These are phyloP conservation scores for Cystobasidium tubakii DNA, from an alignment of 768 basidiomycete genomes.

Conservation along the genomic window DNA sequence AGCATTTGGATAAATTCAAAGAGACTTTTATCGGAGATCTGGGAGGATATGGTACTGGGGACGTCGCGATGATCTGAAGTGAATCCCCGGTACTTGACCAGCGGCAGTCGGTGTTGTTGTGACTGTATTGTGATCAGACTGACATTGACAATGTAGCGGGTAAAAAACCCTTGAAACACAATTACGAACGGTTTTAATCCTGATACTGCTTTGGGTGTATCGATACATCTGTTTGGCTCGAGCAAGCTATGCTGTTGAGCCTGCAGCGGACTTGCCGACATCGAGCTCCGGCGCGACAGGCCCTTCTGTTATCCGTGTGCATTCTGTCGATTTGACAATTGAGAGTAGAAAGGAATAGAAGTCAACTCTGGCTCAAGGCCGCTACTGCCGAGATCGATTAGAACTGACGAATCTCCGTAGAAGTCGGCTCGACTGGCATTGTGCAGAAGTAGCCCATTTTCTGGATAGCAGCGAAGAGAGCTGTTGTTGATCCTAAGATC, in stretches of 20 bases:
- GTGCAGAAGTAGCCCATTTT: conserved; percentile 37
- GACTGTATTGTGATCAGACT: neutral
- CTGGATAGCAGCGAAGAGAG: conserved; percentile 25
- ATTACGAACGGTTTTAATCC: neutral
- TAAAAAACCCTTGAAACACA: neutral
- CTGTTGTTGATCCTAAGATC: conserved; percentile 2
- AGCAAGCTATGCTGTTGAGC: conserved; percentile 7
- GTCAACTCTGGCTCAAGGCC: too few relatives aligned
- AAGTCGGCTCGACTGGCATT: conserved; percentile 23
- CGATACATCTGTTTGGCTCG: neutral
- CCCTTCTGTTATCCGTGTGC: conserved; percentile 34
- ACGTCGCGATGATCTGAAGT: conserved; percentile 4
- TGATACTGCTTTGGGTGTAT: neutral
- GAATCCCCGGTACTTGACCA: neutral
- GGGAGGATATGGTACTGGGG: neutral
- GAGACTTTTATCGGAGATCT: neutral
- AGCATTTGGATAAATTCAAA: conserved; percentile 7
- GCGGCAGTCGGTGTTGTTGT: neutral
- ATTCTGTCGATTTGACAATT: conserved; percentile 2
- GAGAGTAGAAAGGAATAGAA: neutral
- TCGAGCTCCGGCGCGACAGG: conserved; percentile 32
- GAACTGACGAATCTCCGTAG: conserved; percentile 33
- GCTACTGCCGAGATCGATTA: neutral
- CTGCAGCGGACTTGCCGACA: conserved; percentile 22
- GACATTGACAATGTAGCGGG: neutral